Percentiles rank a stretch among this genome's conserved stretches.
Evolutionary conservation across 2,329 filamentous ascomycete genomes (phyloP).

Genomic region (Xylaria digitata): DNA sequence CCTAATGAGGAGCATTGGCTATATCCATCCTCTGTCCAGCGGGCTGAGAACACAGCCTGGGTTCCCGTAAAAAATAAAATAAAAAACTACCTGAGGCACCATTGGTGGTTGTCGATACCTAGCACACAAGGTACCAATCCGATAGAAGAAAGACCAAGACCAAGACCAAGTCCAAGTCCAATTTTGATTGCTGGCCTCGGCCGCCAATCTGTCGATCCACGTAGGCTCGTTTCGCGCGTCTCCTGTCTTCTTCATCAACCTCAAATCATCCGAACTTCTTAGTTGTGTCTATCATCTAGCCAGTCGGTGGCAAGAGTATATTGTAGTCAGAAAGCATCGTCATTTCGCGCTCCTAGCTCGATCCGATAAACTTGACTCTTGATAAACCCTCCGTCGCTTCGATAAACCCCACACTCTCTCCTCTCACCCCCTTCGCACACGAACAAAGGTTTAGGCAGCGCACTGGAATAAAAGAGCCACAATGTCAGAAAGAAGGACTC

Average conservation of each 20-base stretch:
- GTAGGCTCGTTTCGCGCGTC: constrained; percentile 1
- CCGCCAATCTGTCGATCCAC: constrained; percentile 32
- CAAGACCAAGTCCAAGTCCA: constrained; percentile 23
- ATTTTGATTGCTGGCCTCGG: constrained; percentile 34
- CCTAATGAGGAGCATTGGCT: no score
- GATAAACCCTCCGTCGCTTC: constrained; percentile 4
- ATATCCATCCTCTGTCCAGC: not conserved
- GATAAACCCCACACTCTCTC: not conserved
- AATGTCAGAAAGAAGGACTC: constrained; percentile 48
- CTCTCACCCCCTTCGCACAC: constrained; percentile 5
- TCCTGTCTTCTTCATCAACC: constrained; percentile 24
- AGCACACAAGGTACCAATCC: not conserved
- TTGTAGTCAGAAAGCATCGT: not conserved
- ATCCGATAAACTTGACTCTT: constrained; percentile 8
- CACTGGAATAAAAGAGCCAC: constrained; percentile 11
- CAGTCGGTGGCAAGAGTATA: constrained; percentile 4
- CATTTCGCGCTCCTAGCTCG: constrained; percentile 8
- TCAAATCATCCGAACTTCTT: not conserved
- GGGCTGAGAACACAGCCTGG: not conserved
- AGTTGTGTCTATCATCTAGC: not conserved
- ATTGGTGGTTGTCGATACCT: not conserved
- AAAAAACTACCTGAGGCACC: not conserved
- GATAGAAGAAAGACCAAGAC: not conserved
- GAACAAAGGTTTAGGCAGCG: not conserved
- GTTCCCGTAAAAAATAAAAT: not conserved